Conservation (phyloP, 768 basidiomycete species). For the Leccinum truebloodii region DNA sequence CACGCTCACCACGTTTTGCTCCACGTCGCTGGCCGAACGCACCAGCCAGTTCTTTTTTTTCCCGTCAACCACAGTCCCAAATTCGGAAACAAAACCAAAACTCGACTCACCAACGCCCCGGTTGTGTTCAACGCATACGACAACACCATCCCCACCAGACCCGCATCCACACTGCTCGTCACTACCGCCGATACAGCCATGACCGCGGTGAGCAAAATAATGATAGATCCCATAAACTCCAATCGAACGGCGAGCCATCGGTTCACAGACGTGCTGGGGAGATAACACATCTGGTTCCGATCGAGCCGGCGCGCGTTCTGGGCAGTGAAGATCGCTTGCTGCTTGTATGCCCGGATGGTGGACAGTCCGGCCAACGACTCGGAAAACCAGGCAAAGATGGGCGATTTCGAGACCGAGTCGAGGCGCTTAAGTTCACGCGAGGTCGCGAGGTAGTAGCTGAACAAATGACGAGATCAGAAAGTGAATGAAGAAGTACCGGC, state of each 20-base stretch:
- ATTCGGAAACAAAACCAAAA: background rate
- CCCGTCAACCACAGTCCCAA: background rate
- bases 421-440: constrained; percentile 87
- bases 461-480: background rate
- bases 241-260: constrained; percentile 84
- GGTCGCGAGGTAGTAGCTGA: constrained; percentile 83
- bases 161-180: constrained; percentile 80
- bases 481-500: background rate
- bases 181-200: constrained; percentile 71
- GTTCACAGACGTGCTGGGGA: constrained; percentile 73
- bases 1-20: constrained; percentile 88
- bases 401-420: constrained; percentile 85
- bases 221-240: constrained; percentile 79
- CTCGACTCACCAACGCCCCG: constrained; percentile 62
- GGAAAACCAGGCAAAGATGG: constrained; percentile 89
- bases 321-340: constrained; percentile 64
- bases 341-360: constrained; percentile 80
- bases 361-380: constrained; percentile 75
- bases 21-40: constrained; percentile 81
- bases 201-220: constrained; percentile 71
- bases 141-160: constrained; percentile 82
- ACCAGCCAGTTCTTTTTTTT: constrained; percentile 73
- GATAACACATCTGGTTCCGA: constrained; percentile 79
- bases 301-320: constrained; percentile 78
- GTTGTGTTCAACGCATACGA: constrained; percentile 86